A percentile compares a stretch with the other conserved stretches of the same genome.
Conservation (phyloP, 495 filamentous ascomycete species). For the Haplographium delicatum region DNA sequence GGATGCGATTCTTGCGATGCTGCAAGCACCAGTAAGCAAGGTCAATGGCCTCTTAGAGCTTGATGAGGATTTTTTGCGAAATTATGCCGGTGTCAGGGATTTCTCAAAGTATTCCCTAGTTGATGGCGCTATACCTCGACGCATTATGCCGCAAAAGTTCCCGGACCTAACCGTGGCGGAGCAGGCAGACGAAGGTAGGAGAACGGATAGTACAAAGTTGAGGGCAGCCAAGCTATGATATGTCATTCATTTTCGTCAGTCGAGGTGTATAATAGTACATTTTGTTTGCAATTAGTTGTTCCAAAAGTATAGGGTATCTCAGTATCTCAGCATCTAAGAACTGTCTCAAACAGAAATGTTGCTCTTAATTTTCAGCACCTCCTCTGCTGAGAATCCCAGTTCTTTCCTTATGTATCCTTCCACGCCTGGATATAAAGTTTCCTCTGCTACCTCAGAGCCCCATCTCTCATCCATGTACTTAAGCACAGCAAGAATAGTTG, state of each 20-base stretch:
- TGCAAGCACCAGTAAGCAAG: conserved; percentile 49
- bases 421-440: conserved; percentile 34
- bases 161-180: conserved; percentile 70
- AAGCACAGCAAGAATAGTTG: conserved; percentile 5
- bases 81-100: conserved; percentile 55
- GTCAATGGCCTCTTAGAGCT: conserved; percentile 71
- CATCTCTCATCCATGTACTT: conserved; percentile 10
- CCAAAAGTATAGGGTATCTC: too few species aligned
- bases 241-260: too few species aligned
- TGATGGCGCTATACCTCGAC: conserved; percentile 54
- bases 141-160: conserved; percentile 74
- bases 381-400: conserved; percentile 36
- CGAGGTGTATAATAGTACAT: too few species aligned
- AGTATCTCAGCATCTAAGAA: too few species aligned
- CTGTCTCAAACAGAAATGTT: too few species aligned
- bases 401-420: conserved; percentile 35
- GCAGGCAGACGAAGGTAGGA: conserved; percentile 75
- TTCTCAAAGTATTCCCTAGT: conserved; percentile 71
- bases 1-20: conserved; percentile 72
- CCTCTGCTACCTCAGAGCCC: neutral
- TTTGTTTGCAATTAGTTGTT: too few species aligned
- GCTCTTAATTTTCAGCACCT: conserved; percentile 36
- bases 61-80: conserved; percentile 78
- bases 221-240: conserved; percentile 18
- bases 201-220: conserved; percentile 57